A percentile compares a stretch with the other conserved stretches of the same genome.
These are phyloP conservation scores for Boletus sp. DNA, from an alignment of 768 basidiomycete species.

Conservation along the genomic window DNA sequence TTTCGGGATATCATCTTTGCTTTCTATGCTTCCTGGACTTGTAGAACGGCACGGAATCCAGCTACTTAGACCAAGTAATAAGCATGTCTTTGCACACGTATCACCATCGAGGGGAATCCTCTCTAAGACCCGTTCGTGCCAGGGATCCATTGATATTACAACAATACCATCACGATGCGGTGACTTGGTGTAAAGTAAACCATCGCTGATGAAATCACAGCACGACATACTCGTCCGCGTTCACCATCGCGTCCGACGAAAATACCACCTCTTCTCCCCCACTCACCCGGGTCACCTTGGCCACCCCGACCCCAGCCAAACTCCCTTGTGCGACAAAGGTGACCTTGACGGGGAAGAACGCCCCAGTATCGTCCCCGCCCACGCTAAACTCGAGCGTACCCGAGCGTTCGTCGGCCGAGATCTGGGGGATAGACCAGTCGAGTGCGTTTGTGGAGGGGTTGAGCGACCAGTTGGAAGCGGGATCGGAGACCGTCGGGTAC, in stretches of 20 bases:
- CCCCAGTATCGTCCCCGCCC: conserved; percentile 75
- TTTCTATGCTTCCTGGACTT: neutral
- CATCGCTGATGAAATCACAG: conserved; percentile 28
- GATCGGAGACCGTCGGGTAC: conserved; percentile 77
- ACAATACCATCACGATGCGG: neutral
- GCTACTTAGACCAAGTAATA: neutral
- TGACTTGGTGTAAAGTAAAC: too few species aligned
- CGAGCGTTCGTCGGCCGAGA: conserved; percentile 62
- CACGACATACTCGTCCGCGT: conserved; percentile 56
- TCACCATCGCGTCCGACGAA: conserved; percentile 56
- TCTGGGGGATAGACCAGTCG: conserved; percentile 77
- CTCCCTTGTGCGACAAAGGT: conserved; percentile 79
- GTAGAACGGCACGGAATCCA: neutral
- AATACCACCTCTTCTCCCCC: conserved; percentile 48
- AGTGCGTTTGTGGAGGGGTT: conserved; percentile 78
- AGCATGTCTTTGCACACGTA: neutral
- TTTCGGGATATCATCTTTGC: neutral
- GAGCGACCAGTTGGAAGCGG: conserved; percentile 72
- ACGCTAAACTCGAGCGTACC: conserved; percentile 93
- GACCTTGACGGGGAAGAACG: conserved; percentile 92
- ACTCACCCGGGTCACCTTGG: conserved; percentile 52
- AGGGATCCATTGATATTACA: neutral
- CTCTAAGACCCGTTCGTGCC: neutral
- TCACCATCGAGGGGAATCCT: neutral
- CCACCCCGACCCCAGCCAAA: conserved; percentile 72